A percentile compares a stretch with the other conserved stretches of the same genome.
Evolutionary conservation across 2,329 filamentous ascomycete species (phyloP).

Genomic region (Xylariaceae sp.): DNA sequence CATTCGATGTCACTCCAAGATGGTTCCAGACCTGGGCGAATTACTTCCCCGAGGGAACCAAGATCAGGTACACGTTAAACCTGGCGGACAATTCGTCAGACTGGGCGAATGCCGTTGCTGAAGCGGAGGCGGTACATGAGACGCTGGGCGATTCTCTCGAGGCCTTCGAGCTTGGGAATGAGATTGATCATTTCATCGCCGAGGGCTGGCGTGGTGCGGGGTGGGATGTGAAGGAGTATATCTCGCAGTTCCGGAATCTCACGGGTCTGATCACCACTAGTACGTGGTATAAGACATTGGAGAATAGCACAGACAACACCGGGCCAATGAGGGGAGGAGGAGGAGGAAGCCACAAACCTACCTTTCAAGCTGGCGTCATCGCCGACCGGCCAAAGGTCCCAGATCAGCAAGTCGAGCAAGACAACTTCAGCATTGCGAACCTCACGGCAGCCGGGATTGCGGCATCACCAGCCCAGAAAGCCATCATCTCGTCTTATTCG

Average conservation of each 20-base stretch:
- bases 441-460: constrained; percentile 24
- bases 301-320: neutral
- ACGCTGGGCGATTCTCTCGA: constrained; percentile 28
- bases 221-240: constrained; percentile 31
- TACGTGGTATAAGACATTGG: constrained; percentile 26
- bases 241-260: constrained; percentile 31
- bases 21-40: constrained; percentile 31
- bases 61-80: constrained; percentile 33
- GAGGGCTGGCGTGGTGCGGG: constrained; percentile 30
- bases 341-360: constrained; percentile 15
- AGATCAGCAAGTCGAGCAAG: constrained; percentile 35
- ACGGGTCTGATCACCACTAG: constrained; percentile 28
- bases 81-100: constrained; percentile 29
- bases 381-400: constrained; percentile 35
- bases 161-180: constrained; percentile 35
- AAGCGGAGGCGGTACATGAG: constrained; percentile 29
- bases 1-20: constrained; percentile 31
- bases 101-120: constrained; percentile 26
- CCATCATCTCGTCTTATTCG: constrained; percentile 32
- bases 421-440: constrained; percentile 35
- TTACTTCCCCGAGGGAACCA: constrained; percentile 32
- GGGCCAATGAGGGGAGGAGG: constrained; percentile 3
- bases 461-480: constrained; percentile 28
- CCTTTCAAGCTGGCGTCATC: constrained; percentile 33
- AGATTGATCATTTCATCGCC: constrained; percentile 35